A percentile compares a stretch with the other conserved stretches of the same genome.
phyloP scores from a whole-genome alignment of 768 basidiomycete genomes.

The Trametes punicea region DNA sequence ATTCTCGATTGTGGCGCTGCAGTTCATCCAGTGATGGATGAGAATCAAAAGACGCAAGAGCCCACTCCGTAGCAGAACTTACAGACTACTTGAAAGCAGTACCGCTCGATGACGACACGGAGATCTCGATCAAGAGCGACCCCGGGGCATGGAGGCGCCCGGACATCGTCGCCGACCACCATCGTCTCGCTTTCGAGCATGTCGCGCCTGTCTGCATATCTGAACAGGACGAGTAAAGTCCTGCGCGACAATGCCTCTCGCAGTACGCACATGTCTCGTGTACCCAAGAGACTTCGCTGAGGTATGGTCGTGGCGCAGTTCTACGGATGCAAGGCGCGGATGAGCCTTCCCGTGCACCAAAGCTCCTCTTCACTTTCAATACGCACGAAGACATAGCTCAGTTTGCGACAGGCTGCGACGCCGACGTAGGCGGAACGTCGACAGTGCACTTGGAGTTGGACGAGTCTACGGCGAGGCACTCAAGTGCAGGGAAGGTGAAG shows the following conservation, averaged over 20 bases:
- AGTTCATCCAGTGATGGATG: too few relatives aligned
- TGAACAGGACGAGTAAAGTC: slow-evolving; percentile 38
- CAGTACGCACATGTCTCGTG: slow-evolving; percentile 30
- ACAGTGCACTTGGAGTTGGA: slow-evolving; percentile 76
- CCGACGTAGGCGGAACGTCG: slow-evolving; percentile 83
- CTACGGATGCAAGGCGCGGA: slow-evolving; percentile 77
- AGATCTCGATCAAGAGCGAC: too few relatives aligned
- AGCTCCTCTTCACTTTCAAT: slow-evolving; percentile 65
- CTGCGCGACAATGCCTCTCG: slow-evolving; percentile 40
- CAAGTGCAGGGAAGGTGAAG: slow-evolving; percentile 25
- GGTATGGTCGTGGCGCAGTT: slow-evolving; percentile 39
- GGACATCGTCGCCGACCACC: neutral
- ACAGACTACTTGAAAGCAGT: too few relatives aligned
- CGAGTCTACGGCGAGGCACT: slow-evolving; percentile 36
- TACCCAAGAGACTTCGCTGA: neutral
- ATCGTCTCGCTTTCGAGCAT: slow-evolving; percentile 12
- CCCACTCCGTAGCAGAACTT: too few relatives aligned
- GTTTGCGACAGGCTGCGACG: slow-evolving; percentile 82
- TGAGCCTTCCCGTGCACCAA: slow-evolving; percentile 55
- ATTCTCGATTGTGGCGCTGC: too few relatives aligned
- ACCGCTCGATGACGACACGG: neutral
- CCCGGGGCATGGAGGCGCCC: too few relatives aligned
- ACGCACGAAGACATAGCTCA: slow-evolving; percentile 51
- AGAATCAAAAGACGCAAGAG: too few relatives aligned
- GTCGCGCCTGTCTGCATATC: slow-evolving; percentile 30